Conservation (phyloP, 306 rosid species). For the Cicer cuneatum region DNA sequence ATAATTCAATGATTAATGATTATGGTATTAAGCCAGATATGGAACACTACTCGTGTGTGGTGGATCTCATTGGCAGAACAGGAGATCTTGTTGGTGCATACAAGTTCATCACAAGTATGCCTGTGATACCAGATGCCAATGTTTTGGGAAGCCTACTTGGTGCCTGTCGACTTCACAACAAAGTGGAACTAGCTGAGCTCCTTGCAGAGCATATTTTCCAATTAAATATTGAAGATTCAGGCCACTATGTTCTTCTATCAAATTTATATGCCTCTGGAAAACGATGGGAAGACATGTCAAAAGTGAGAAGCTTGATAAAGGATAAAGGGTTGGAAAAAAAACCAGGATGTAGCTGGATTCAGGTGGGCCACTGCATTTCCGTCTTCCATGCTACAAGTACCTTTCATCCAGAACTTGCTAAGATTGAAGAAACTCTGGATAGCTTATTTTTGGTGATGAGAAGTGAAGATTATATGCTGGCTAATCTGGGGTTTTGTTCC, state of each 20-base stretch:
- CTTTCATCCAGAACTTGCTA: slow-evolving; percentile 40
- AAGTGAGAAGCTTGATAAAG: slow-evolving; percentile 52
- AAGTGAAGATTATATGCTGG: slow-evolving; percentile 35
- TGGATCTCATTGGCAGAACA: slow-evolving; percentile 56
- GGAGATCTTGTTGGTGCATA: slow-evolving; percentile 54
- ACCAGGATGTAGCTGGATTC: slow-evolving; percentile 61
- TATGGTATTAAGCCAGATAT: slow-evolving; percentile 50
- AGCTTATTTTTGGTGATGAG: slow-evolving; percentile 50
- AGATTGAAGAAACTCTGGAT: slow-evolving; percentile 50
- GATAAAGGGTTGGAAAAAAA: slow-evolving; percentile 52
- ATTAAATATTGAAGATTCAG: slow-evolving; percentile 45
- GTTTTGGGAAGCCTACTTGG: slow-evolving; percentile 56
- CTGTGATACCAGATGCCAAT: slow-evolving; percentile 49
- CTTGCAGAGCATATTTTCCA: slow-evolving; percentile 36
- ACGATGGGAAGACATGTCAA: slow-evolving; percentile 57
- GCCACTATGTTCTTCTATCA: slow-evolving; percentile 49
- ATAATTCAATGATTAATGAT: slow-evolving; percentile 52
- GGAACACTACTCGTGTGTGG: slow-evolving; percentile 60
- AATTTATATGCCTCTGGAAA: slow-evolving; percentile 54
- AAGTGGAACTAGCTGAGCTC: slow-evolving; percentile 51
- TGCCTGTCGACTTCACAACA: slow-evolving; percentile 56
- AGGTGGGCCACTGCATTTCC: slow-evolving; percentile 37
- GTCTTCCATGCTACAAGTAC: slow-evolving; percentile 50
- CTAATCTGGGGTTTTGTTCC: slow-evolving; percentile 28
- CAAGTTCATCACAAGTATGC: slow-evolving; percentile 49